Evolutionary conservation across 2,329 filamentous ascomycete genomes (phyloP).

Genomic region (Ilyonectria mors-panacis): DNA sequence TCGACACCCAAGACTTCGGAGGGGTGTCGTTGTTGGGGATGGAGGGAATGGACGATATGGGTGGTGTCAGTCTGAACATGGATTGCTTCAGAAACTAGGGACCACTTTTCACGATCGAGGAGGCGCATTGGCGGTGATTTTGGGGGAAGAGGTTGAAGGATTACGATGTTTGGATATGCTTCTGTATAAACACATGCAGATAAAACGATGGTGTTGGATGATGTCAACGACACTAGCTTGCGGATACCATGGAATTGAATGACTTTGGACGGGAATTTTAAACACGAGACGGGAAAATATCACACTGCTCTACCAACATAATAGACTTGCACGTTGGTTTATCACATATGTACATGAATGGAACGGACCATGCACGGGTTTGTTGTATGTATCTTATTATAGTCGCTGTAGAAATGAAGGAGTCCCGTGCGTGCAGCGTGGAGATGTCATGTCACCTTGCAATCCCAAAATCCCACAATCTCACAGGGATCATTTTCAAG

Average conservation of each 20-base stretch:
- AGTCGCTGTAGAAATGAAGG: slow-evolving; percentile 3
- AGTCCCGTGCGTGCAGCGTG: slow-evolving; percentile 26
- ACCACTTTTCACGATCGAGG: slow-evolving; percentile 43
- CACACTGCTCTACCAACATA: not conserved
- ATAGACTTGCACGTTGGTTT: not conserved
- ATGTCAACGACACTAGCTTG: slow-evolving; percentile 10
- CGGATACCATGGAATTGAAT: slow-evolving; percentile 20
- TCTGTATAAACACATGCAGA: slow-evolving; percentile 12
- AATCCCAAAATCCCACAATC: slow-evolving; percentile 18
- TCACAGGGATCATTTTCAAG: slow-evolving; percentile 25
- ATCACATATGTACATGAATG: not conserved
- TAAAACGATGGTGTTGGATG: slow-evolving; percentile 10
- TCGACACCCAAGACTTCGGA: slow-evolving; percentile 50
- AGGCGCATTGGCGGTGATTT: slow-evolving; percentile 28
- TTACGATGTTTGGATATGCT: slow-evolving; percentile 6
- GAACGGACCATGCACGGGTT: not conserved
- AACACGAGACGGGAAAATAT: not conserved
- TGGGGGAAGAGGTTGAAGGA: slow-evolving; percentile 8
- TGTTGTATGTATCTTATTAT: not conserved
- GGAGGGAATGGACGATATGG: slow-evolving; percentile 50
- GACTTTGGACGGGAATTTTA: slow-evolving; percentile 2
- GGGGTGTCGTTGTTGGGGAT: slow-evolving; percentile 43
- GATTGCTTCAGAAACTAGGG: slow-evolving; percentile 42
- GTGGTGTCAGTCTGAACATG: slow-evolving; percentile 50
- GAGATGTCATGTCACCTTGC: slow-evolving; percentile 22